Conservation (phyloP, 1,284 basidiomycete genomes). For the Paramarasmius palmivorus region DNA sequence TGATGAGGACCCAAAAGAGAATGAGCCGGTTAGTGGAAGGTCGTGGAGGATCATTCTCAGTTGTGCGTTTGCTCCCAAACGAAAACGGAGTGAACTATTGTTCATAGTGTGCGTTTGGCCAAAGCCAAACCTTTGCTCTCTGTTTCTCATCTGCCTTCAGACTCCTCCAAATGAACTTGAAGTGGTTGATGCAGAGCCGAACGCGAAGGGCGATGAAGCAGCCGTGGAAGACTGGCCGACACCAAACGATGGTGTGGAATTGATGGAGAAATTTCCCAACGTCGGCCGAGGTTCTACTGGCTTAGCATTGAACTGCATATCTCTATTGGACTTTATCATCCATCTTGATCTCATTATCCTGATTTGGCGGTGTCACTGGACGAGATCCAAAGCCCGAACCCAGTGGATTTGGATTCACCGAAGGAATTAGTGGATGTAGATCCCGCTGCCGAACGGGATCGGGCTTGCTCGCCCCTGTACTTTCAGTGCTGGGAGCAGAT, state of each 20-base stretch:
- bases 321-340: conserved; percentile 70
- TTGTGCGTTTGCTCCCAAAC: conserved; percentile 30
- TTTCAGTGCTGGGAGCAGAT: too few relatives aligned
- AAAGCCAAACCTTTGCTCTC: conserved; percentile 24
- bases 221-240: conserved; percentile 20
- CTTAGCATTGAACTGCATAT: conserved; percentile 34
- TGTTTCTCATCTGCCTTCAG: neutral
- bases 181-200: conserved; percentile 20
- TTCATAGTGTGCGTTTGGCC: conserved; percentile 20
- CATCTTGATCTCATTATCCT: conserved; percentile 62
- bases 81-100: conserved; percentile 29
- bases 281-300: conserved; percentile 35
- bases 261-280: conserved; percentile 46
- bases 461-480: too few relatives aligned
- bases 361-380: conserved; percentile 55
- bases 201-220: conserved; percentile 36
- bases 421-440: neutral
- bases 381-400: conserved; percentile 38
- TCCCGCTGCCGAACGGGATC: too few relatives aligned
- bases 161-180: conserved; percentile 23
- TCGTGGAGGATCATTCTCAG: conserved; percentile 35
- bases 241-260: conserved; percentile 36
- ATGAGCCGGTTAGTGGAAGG: conserved; percentile 37
- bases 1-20: conserved; percentile 48
- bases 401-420: conserved; percentile 29